These are phyloP conservation scores for Geotrichum cucujoidarum DNA, from an alignment of 1,139 yeast species.

Conservation along the genomic window DNA sequence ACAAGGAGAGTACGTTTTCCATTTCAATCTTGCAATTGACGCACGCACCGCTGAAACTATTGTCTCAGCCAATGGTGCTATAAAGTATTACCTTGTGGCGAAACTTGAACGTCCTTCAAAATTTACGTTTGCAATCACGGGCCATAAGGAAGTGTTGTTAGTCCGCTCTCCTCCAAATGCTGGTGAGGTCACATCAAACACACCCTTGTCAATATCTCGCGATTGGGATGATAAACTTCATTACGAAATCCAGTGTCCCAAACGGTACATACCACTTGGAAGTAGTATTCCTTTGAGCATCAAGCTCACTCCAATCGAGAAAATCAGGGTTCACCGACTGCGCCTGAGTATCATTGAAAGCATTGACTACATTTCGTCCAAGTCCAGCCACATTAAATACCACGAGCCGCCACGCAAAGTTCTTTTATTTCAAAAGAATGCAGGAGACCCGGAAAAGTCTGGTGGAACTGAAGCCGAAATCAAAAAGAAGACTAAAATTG, in stretches of 20 bases:
- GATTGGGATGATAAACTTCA: slow-evolving; percentile 77
- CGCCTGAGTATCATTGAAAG: slow-evolving; percentile 69
- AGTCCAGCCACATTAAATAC: slow-evolving; percentile 28
- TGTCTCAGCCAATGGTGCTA: slow-evolving; percentile 44
- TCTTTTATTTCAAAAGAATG: slow-evolving; percentile 32
- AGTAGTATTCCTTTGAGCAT: slow-evolving; percentile 56
- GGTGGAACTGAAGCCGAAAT: slow-evolving; percentile 6
- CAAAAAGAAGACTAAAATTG: slow-evolving; percentile 7
- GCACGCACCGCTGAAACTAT: slow-evolving; percentile 69
- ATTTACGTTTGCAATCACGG: slow-evolving; percentile 33
- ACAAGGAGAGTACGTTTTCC: slow-evolving; percentile 77
- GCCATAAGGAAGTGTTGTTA: slow-evolving; percentile 38
- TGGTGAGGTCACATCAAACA: slow-evolving; percentile 62
- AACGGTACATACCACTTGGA: slow-evolving; percentile 68
- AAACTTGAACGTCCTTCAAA: slow-evolving; percentile 35
- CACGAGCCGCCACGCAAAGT: slow-evolving; percentile 32
- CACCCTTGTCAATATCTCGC: slow-evolving; percentile 76
- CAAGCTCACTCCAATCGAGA: slow-evolving; percentile 66
- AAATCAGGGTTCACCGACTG: slow-evolving; percentile 63
- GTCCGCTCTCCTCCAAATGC: slow-evolving; percentile 76
- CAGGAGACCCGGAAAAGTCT: slow-evolving; percentile 18
- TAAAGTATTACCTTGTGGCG: slow-evolving; percentile 32
- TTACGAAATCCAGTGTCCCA: slow-evolving; percentile 73
- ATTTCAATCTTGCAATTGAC: slow-evolving; percentile 67
- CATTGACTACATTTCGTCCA: slow-evolving; percentile 53